A percentile compares a stretch with the other conserved stretches of the same genome.
phyloP scores from a whole-genome alignment of 2,329 filamentous ascomycete genomes.

The Talaromyces sp. region DNA sequence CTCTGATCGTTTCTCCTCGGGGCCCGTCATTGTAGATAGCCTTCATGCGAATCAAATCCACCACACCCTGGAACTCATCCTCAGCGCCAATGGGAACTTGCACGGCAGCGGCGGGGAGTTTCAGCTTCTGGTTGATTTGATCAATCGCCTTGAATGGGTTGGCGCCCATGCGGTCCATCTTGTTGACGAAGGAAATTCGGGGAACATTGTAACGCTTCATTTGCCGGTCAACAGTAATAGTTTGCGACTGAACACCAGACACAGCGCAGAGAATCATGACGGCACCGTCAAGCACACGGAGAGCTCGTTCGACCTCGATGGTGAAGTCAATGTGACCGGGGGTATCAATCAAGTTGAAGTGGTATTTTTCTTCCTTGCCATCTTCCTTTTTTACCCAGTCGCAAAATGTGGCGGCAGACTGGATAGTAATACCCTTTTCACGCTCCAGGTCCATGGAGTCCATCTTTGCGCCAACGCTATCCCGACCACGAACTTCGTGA shows the following conservation, averaged over 20 bases:
- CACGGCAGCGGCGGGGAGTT: conserved; percentile 84
- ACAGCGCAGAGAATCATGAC: conserved; percentile 99
- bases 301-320: conserved; percentile 92
- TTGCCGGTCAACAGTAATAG: conserved; percentile 95
- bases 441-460: conserved; percentile 98
- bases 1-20: conserved; percentile 70
- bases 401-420: conserved; percentile 95
- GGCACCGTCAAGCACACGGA: conserved; percentile 91
- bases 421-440: conserved; percentile 98
- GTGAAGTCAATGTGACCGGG: conserved; percentile 99
- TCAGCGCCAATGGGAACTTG: conserved; percentile 93
- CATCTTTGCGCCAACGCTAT: conserved; percentile 97
- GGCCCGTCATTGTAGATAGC: conserved; percentile 86
- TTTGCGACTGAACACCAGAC: conserved; percentile 94
- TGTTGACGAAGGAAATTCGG: conserved; percentile 94
- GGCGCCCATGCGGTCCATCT: conserved; percentile 98
- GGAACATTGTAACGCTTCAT: conserved; percentile 99
- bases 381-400: conserved; percentile 84
- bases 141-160: conserved; percentile 98
- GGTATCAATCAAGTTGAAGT: conserved; percentile 98
- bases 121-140: conserved; percentile 94
- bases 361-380: conserved; percentile 82
- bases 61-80: conserved; percentile 85
- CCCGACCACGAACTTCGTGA: conserved; percentile 85
- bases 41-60: conserved; percentile 89